These are phyloP conservation scores for Scheffersomyces coipomensis DNA, from an alignment of 805 yeast species.

Conservation along the genomic window DNA sequence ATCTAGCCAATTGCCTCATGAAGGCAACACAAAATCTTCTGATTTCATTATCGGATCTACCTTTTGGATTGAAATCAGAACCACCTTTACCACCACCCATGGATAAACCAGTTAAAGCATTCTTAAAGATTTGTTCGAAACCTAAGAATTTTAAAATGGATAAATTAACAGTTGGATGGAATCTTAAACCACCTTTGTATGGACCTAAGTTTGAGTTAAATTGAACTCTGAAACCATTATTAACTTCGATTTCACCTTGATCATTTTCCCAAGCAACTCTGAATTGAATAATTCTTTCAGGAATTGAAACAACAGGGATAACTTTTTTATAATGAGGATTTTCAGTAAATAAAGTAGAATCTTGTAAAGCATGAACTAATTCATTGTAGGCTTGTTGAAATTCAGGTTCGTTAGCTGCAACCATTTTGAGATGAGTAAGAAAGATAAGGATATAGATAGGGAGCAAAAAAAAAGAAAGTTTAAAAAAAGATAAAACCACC, in stretches of 20 bases:
- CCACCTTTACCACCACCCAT: slow-evolving; percentile 99
- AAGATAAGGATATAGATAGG: not conserved
- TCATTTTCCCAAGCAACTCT: slow-evolving; percentile 98
- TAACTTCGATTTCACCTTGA: slow-evolving; percentile 85
- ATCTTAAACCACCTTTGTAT: slow-evolving; percentile 97
- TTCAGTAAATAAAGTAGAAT: slow-evolving; percentile 84
- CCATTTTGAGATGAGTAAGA: slow-evolving; percentile 43
- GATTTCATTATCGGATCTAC: slow-evolving; percentile 87
- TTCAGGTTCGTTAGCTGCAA: slow-evolving; percentile 93
- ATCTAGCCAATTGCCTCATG: slow-evolving; percentile 93
- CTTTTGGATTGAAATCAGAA: slow-evolving; percentile 96
- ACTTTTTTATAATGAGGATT: slow-evolving; percentile 89
- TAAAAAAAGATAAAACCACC: not conserved
- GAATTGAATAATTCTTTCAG: slow-evolving; percentile 95
- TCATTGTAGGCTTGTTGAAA: slow-evolving; percentile 98
- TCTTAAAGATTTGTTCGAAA: slow-evolving; percentile 97
- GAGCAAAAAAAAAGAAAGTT: slow-evolving; percentile 1
- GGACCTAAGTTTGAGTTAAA: slow-evolving; percentile 98
- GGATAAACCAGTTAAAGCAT: slow-evolving; percentile 93
- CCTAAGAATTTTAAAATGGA: slow-evolving; percentile 95
- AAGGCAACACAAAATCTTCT: slow-evolving; percentile 95
- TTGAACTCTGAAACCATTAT: slow-evolving; percentile 97
- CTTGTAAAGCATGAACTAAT: slow-evolving; percentile 82
- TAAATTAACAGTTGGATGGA: slow-evolving; percentile 95
- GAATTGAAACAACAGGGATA: slow-evolving; percentile 86